Percentiles rank a stretch among this genome's conserved stretches.
Conservation (phyloP, 2,329 filamentous ascomycete species). For the Penicillium sp. region DNA sequence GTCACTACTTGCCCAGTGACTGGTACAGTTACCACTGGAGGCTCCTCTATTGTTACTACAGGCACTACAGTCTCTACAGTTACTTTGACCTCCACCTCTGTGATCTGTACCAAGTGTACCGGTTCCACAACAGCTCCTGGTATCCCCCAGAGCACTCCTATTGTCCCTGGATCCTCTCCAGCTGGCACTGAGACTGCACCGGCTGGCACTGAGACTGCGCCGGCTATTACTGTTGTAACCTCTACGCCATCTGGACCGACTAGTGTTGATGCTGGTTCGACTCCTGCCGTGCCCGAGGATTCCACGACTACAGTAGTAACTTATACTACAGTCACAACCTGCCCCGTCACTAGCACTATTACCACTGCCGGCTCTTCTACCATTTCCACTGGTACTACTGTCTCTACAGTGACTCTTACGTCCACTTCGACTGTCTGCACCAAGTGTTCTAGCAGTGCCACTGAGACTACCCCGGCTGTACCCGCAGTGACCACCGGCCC, state of each 20-base stretch:
- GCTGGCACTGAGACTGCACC: neutral
- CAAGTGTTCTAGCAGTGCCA: constrained; percentile 8
- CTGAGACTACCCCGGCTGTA: constrained; percentile 5
- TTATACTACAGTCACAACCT: constrained; percentile 35
- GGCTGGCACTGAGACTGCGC: neutral
- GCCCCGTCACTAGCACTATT: constrained; percentile 35
- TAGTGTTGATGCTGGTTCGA: constrained; percentile 14
- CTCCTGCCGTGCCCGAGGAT: constrained; percentile 16
- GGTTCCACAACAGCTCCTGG: constrained; percentile 14
- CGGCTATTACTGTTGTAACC: constrained; percentile 1
- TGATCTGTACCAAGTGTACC: constrained; percentile 25
- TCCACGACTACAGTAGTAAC: constrained; percentile 30
- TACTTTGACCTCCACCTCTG: constrained; percentile 32
- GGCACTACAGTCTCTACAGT: constrained; percentile 61
- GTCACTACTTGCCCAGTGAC: constrained; percentile 38
- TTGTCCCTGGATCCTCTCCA: neutral
- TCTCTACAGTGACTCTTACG: constrained; percentile 42
- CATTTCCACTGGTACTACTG: constrained; percentile 59
- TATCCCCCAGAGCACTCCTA: constrained; percentile 10
- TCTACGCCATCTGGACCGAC: constrained; percentile 12
- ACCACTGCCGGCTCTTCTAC: constrained; percentile 55
- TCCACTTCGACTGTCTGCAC: constrained; percentile 15
- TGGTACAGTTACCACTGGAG: constrained; percentile 44
- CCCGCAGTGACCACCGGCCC: neutral
- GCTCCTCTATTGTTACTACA: constrained; percentile 51